These are phyloP conservation scores for Coccomyxa sp. DNA, from an alignment of 139 green algal genomes.

Conservation along the genomic window DNA sequence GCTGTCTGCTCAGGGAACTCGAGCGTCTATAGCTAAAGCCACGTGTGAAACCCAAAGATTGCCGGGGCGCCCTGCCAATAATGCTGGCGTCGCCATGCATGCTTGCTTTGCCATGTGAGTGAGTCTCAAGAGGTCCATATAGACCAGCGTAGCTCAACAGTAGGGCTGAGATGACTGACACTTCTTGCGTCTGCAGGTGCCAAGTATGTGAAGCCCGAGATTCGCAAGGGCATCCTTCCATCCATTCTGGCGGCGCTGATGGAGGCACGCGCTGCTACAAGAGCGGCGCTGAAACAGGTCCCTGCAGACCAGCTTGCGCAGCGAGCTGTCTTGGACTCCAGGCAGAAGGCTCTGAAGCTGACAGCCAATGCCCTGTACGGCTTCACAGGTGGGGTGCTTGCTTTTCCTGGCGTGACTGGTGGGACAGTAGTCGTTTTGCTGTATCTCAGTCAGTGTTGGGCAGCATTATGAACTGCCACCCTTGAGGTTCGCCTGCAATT, in stretches of 20 bases:
- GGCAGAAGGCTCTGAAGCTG: conserved; percentile 85
- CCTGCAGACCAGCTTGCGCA: conserved; percentile 11
- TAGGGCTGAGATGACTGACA: no score
- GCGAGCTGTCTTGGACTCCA: conserved; percentile 59
- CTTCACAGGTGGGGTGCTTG: conserved; percentile 49
- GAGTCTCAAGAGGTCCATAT: no score
- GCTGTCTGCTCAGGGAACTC: no score
- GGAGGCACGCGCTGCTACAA: conserved; percentile 44
- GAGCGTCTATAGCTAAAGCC: no score
- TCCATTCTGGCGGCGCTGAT: conserved; percentile 67
- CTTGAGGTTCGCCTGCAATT: no score
- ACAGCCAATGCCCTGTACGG: conserved; percentile 83
- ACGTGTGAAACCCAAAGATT: no score
- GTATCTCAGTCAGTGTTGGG: no score
- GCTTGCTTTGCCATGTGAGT: no score
- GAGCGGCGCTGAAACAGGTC: conserved; percentile 37
- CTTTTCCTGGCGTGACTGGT: background rate
- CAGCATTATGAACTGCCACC: no score
- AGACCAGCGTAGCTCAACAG: no score
- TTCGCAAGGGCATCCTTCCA: conserved; percentile 59
- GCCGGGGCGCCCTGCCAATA: no score
- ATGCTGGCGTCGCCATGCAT: no score
- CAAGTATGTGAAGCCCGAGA: conserved; percentile 42
- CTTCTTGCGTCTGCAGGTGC: conserved; percentile 3
- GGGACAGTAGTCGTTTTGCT: background rate